A percentile compares a stretch with the other conserved stretches of the same genome.
These are phyloP conservation scores for Fusarium annulatum DNA, from an alignment of 2,329 filamentous ascomycete species.

Conservation along the genomic window DNA sequence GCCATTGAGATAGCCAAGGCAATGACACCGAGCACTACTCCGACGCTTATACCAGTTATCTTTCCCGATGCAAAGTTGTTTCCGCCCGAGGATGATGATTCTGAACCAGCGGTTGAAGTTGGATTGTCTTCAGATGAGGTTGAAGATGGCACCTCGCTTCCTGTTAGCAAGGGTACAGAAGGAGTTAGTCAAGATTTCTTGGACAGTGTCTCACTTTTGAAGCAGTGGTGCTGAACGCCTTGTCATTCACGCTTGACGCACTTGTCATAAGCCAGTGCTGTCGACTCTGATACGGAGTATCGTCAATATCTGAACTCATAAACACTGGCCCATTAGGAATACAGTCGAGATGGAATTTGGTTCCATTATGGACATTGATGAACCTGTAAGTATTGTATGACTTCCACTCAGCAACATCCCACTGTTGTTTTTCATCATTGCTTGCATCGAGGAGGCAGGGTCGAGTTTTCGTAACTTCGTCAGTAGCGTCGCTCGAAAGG, in stretches of 20 bases:
- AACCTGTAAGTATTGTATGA: conserved; percentile 42
- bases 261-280: conserved; percentile 51
- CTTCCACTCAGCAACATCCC: conserved; percentile 45
- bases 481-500: too few relatives aligned
- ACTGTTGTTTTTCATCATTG: conserved; percentile 43
- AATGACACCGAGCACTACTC: not conserved
- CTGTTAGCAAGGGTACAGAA: not conserved
- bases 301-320: conserved; percentile 41
- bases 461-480: too few relatives aligned
- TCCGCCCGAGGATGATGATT: not conserved
- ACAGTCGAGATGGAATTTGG: conserved; percentile 46
- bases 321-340: conserved; percentile 47
- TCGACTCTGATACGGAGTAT: conserved; percentile 36
- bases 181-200: fast-evolving
- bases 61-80: not conserved
- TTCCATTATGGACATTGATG: conserved; percentile 47
- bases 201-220: not conserved
- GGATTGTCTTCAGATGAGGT: not conserved
- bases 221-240: conserved; percentile 45
- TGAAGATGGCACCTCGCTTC: not conserved
- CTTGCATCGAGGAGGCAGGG: too few relatives aligned
- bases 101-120: not conserved
- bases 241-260: conserved; percentile 44
- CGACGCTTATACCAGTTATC: not conserved
- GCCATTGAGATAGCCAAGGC: not conserved